Evolutionary conservation across 495 filamentous ascomycete genomes (phyloP).

Genomic region (Glarea lozoyensis): DNA sequence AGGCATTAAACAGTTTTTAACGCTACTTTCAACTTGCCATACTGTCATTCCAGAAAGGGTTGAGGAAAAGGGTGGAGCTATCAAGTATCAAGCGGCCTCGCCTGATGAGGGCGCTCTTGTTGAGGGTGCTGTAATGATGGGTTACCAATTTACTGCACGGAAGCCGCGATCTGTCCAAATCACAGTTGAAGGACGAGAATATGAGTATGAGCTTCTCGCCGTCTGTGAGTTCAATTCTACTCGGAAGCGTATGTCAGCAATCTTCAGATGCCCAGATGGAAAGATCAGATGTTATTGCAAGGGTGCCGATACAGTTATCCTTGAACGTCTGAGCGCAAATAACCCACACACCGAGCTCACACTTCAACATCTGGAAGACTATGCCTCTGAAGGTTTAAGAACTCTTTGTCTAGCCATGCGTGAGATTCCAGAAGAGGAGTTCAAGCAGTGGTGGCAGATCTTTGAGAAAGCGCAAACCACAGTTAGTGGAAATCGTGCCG

Average conservation of each 20-base stretch:
- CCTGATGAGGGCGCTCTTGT: slow-evolving; percentile 96
- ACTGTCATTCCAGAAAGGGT: slow-evolving; percentile 92
- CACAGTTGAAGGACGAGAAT: slow-evolving; percentile 56
- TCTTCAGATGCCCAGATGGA: slow-evolving; percentile 93
- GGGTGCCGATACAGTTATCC: slow-evolving; percentile 94
- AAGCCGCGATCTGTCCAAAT: slow-evolving; percentile 83
- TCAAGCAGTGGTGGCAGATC: slow-evolving; percentile 76
- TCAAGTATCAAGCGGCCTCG: slow-evolving; percentile 97
- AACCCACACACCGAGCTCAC: slow-evolving; percentile 85
- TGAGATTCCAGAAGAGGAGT: slow-evolving; percentile 87
- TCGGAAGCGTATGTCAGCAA: slow-evolving; percentile 94
- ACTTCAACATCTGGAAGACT: slow-evolving; percentile 91
- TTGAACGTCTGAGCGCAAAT: slow-evolving; percentile 67
- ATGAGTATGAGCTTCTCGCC: slow-evolving; percentile 84
- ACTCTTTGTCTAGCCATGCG: slow-evolving; percentile 95
- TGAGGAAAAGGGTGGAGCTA: slow-evolving; percentile 63
- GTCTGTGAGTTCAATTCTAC: slow-evolving; percentile 99
- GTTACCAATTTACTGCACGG: slow-evolving; percentile 83
- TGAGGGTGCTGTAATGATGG: slow-evolving; percentile 76
- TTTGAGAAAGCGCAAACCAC: slow-evolving; percentile 88
- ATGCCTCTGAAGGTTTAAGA: slow-evolving; percentile 90
- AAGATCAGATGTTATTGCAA: slow-evolving; percentile 91
- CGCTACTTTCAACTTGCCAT: slow-evolving; percentile 84
- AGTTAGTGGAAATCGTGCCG: slow-evolving; percentile 81
- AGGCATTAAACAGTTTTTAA: slow-evolving; percentile 82